A percentile compares a stretch with the other conserved stretches of the same genome.
phyloP scores from a whole-genome alignment of 2,329 filamentous ascomycete species.

The Fusarium veterinarium region DNA sequence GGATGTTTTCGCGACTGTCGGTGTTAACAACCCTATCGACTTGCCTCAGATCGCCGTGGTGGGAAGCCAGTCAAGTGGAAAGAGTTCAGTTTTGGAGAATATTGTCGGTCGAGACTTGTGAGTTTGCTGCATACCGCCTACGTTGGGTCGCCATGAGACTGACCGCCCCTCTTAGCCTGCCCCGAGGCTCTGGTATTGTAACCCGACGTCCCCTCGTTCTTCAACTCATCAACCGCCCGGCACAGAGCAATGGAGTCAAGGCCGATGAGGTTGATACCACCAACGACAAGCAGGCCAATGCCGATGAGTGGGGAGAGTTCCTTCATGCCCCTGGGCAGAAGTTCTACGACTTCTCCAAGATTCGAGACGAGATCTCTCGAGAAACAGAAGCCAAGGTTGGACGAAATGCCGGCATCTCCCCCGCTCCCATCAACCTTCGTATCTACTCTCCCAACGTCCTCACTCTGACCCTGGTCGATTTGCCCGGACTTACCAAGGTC shows the following conservation, averaged over 20 bases:
- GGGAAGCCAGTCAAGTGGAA: slow-evolving; percentile 98
- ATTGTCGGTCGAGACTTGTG: slow-evolving; percentile 99
- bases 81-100: slow-evolving; percentile 98
- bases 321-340: slow-evolving; percentile 97
- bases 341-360: slow-evolving; percentile 98
- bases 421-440: slow-evolving; percentile 94
- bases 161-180: slow-evolving; percentile 70
- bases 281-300: slow-evolving; percentile 87
- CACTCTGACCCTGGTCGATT: slow-evolving; percentile 94
- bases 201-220: slow-evolving; percentile 95
- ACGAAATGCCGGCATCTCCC: slow-evolving; percentile 94
- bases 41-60: slow-evolving; percentile 98
- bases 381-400: slow-evolving; percentile 98
- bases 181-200: slow-evolving; percentile 96
- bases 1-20: slow-evolving; percentile 98
- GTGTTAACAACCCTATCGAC: slow-evolving; percentile 99
- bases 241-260: slow-evolving; percentile 79
- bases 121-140: slow-evolving; percentile 53
- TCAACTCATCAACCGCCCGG: slow-evolving; percentile 93
- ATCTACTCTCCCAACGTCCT: slow-evolving; percentile 99
- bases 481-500: slow-evolving; percentile 96
- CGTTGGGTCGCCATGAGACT: slow-evolving; percentile 17
- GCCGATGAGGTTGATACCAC: slow-evolving; percentile 72
- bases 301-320: slow-evolving; percentile 99
- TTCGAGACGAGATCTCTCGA: slow-evolving; percentile 94